Base-by-base conservation (phyloP, 2,329 filamentous ascomycete genomes). In the Calonectria pseudoreteaudii region DNA sequence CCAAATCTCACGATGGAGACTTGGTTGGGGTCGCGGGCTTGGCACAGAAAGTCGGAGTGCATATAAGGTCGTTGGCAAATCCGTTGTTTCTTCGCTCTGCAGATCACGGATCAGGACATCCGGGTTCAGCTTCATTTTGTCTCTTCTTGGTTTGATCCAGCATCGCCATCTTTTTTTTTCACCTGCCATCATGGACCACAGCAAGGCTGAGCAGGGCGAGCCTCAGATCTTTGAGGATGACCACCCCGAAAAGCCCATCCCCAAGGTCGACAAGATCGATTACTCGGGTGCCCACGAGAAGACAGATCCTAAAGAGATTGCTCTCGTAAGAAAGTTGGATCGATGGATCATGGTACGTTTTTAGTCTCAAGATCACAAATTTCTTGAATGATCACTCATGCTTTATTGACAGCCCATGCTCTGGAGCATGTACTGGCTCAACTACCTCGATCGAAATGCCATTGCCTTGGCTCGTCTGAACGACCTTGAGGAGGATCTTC, bases 391-490 rank as follows among this genome's bases (percentile, higher is more conserved):
- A 36, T 38, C 4, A 52, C 65, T 34, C 3, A 47, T 13, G 44
- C 31, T 10, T 5, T 9, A 5, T 44, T 7, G 10, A 31, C 36
- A 68, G 66, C 82, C 83, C 0, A 84, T 83, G 66, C 74, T 84
- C 0, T 84, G 83, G 82, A 68, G 75, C 72, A 81, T 84, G 80
- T 87, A 87, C 75, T 87, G 84, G 77, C 80, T 86, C 31, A 87
- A 85, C 52, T 86, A 86, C 64, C 80, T 87, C 41, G 87, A 88
- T 47, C 83, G 86, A 2, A 88, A 88, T 66, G 86, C 86, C 56
- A 88, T 89, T 72, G 85, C 86, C 0, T 83, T 87, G 30, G 87
- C 87, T 4, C 78, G 81, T 1, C 74, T 84, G 20, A 83, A 83
- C 68, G 71, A 71, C 31, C 76, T 82, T 5, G 81, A 82, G 49